phyloP scores from a whole-genome alignment of 352 stramenopile species.

The Pythium rishiriense region DNA sequence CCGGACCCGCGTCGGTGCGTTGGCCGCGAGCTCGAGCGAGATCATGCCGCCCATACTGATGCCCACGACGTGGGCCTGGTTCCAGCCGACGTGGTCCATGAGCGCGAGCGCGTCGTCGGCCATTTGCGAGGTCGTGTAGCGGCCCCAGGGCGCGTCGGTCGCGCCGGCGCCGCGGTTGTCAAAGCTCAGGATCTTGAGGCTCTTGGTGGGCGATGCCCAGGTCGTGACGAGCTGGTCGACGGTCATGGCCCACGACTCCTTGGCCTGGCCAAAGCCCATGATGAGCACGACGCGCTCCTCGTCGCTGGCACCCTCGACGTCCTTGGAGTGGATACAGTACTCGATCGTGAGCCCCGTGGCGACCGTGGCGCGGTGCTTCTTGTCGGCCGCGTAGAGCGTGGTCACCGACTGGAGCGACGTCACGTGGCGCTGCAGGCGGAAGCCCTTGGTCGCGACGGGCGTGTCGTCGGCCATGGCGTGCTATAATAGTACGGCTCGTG shows the following conservation, averaged over 20 bases:
- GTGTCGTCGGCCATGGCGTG: background rate
- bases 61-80: slow-evolving; percentile 46
- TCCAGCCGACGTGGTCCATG: slow-evolving; percentile 53
- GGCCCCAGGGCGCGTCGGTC: slow-evolving; percentile 48
- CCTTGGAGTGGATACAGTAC: slow-evolving; percentile 28
- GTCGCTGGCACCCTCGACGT: slow-evolving; percentile 10
- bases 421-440: slow-evolving; percentile 46
- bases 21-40: slow-evolving; percentile 46
- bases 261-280: slow-evolving; percentile 30
- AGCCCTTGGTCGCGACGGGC: slow-evolving; percentile 15
- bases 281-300: slow-evolving; percentile 31
- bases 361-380: slow-evolving; percentile 35
- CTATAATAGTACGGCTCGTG: too few species aligned
- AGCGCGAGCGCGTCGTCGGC: slow-evolving; percentile 61
- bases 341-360: slow-evolving; percentile 48
- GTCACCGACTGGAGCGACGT: slow-evolving; percentile 33
- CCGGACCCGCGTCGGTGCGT: slow-evolving; percentile 42
- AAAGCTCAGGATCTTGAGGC: slow-evolving; percentile 49
- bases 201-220: slow-evolving; percentile 10
- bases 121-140: slow-evolving; percentile 64
- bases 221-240: slow-evolving; percentile 24
- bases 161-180: slow-evolving; percentile 59
- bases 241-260: slow-evolving; percentile 27
- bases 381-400: slow-evolving; percentile 32
- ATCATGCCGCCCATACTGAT: slow-evolving; percentile 51